A percentile compares a stretch with the other conserved stretches of the same genome.
phyloP scores from a whole-genome alignment of 768 basidiomycete species.

The Stropharia rugosoannulata region DNA sequence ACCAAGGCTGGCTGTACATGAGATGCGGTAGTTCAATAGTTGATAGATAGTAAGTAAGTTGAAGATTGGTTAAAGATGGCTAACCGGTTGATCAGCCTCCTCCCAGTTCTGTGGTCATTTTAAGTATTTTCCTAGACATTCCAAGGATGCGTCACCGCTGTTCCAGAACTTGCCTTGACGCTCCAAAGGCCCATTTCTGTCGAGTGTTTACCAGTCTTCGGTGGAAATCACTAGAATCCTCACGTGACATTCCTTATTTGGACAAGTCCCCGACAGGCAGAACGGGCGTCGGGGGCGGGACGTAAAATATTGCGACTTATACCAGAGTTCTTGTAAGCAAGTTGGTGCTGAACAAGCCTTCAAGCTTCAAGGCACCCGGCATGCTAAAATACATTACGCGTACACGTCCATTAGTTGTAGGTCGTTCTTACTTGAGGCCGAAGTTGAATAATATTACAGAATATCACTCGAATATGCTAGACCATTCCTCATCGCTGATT shows the following conservation, averaged over 20 bases:
- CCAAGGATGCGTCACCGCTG: constrained; percentile 10
- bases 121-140: constrained; percentile 7
- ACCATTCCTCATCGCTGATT: no score
- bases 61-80: constrained; percentile 6
- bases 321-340: no score
- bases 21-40: not conserved
- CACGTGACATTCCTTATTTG: no score
- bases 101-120: constrained; percentile 3
- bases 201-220: constrained; percentile 2
- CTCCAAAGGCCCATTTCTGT: not conserved
- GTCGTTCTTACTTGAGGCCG: no score
- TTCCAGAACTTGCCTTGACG: constrained; percentile 19
- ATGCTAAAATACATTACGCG: no score
- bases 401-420: no score
- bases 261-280: no score
- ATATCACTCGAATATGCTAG: no score
- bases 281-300: no score
- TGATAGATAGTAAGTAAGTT: not conserved
- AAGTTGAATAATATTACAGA: no score
- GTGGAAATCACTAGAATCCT: constrained; percentile 19
- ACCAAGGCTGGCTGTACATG: constrained; percentile 28
- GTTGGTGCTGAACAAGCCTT: not conserved
- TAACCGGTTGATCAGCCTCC: not conserved
- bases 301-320: no score
- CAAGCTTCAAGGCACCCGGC: no score